phyloP scores from a whole-genome alignment of 495 filamentous ascomycete genomes.

The Xylaria grammica region DNA sequence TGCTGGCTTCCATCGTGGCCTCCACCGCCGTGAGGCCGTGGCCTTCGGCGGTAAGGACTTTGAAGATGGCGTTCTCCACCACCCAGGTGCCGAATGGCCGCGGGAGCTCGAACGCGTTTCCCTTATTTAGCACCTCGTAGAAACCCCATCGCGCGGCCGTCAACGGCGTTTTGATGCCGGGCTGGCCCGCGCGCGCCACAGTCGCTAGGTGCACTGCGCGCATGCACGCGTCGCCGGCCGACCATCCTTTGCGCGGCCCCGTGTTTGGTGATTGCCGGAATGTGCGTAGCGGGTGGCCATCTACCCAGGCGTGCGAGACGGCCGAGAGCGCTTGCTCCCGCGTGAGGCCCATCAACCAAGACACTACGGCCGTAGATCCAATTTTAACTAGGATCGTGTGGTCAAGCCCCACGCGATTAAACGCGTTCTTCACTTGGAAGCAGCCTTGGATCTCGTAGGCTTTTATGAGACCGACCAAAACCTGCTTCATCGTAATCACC shows the following conservation, averaged over 20 bases:
- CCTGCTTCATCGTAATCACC: constrained; percentile 38
- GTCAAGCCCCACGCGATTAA: constrained; percentile 50
- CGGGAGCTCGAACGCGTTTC: constrained; percentile 35
- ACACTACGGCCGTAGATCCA: constrained; percentile 45
- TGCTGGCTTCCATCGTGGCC: constrained; percentile 39
- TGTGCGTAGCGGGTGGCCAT: constrained; percentile 44
- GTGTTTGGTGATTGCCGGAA: constrained; percentile 46
- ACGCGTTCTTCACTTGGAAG: constrained; percentile 46
- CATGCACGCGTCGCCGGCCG: constrained; percentile 50
- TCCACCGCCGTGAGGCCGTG: constrained; percentile 48
- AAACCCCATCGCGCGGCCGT: constrained; percentile 48
- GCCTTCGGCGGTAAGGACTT: constrained; percentile 46
- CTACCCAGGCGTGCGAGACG: constrained; percentile 48
- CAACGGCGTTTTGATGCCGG: constrained; percentile 41
- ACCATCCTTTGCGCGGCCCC: constrained; percentile 53
- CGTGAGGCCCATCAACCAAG: constrained; percentile 43
- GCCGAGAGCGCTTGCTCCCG: constrained; percentile 41
- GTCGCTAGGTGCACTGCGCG: constrained; percentile 51
- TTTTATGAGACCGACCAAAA: constrained; percentile 48
- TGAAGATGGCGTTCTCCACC: constrained; percentile 48
- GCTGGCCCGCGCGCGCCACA: constrained; percentile 40
- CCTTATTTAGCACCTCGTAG: constrained; percentile 36
- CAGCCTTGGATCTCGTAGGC: constrained; percentile 57
- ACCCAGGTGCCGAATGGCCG: constrained; percentile 40
- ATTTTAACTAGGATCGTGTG: constrained; percentile 54